Base-by-base conservation (phyloP, 805 yeast genomes). In the Ogataea paradorogensis region DNA sequence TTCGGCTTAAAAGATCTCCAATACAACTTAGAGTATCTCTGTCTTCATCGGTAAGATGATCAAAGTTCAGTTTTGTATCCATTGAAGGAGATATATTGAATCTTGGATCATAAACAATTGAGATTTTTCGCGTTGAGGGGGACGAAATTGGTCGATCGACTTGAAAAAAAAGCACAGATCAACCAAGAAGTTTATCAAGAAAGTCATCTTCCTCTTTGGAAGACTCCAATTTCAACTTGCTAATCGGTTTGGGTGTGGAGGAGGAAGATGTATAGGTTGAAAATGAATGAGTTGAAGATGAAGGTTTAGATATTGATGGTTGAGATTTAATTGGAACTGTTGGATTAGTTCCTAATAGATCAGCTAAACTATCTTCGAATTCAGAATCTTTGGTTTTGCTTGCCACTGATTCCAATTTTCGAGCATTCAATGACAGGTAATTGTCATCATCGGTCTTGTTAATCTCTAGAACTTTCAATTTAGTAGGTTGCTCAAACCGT, bases 321-420 rank as follows among this genome's bases (percentile, higher is more conserved):
- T 23, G 25, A 11, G 25, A 23, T 5, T 9, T 23, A 11, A 20
- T 14, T 18, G 23, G 15, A 7, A 8, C 25, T 4, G 24, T 11
- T 11, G 23, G 4, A 7, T 23, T 9, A 18, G 18, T 16, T 11
- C 42, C 42, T 26, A 59, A 23, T 16, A 59, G 42, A 13, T 48
- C 55, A 11, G 50, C 43, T 24, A 59, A 37, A 27, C 53, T 48
- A 24, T 45, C 47, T 15, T 53, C 53, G 27, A 52, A 48, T 4
- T 42, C 25, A 14, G 31, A 20, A n/a, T 33, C 30, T 20, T 26
- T 22, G 10, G 16, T 34, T 15, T 39, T 34, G n/a, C 41, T 27
- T 8, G 30, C 33, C 4, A 23, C 21, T 14, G 15, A 11, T 11
- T 38, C 42, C n/a, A 53, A 35, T n/a, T 30, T 35, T 9, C 32